These are phyloP conservation scores for Cyathus striatus DNA, from an alignment of 768 basidiomycete species.

Conservation along the genomic window DNA sequence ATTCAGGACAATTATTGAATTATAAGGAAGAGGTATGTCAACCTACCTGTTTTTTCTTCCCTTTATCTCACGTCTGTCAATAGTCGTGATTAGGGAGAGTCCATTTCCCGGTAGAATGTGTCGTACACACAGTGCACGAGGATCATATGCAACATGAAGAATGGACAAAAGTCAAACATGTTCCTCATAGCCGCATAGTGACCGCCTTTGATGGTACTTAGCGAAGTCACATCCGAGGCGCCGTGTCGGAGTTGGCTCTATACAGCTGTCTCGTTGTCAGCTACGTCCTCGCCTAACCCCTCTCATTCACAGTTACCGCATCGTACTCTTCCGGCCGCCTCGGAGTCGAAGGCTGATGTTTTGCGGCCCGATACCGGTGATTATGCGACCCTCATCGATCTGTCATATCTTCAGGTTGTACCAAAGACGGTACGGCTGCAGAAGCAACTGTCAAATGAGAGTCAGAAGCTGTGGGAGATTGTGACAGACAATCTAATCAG, in stretches of 20 bases:
- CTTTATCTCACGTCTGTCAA: too few species aligned
- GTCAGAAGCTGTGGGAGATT: constrained; percentile 80
- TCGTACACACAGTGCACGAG: constrained; percentile 78
- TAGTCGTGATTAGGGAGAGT: constrained; percentile 89
- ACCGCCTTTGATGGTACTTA: constrained; percentile 88
- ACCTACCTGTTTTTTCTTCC: constrained; percentile 2
- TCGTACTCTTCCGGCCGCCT: constrained; percentile 26
- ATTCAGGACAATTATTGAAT: constrained; percentile 80
- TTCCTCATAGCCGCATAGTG: constrained; percentile 71
- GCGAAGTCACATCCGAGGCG: constrained; percentile 77
- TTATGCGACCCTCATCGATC: constrained; percentile 68
- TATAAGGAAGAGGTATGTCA: constrained; percentile 90
- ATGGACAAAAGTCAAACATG: constrained; percentile 87
- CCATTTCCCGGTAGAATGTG: constrained; percentile 81
- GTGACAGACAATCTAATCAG: constrained; percentile 70
- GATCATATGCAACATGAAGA: constrained; percentile 57
- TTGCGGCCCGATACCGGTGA: constrained; percentile 39
- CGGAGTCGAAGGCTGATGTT: constrained; percentile 42
- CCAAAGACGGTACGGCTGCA: constrained; percentile 83
- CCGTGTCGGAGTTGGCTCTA: constrained; percentile 45
- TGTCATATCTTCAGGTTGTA: constrained; percentile 61
- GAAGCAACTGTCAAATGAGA: constrained; percentile 77
- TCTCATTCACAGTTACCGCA: constrained; percentile 38
- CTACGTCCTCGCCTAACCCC: constrained; percentile 42
- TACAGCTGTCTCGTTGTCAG: constrained; percentile 30